Evolutionary conservation across 371 early-diverging fungal genomes (phyloP).

Genomic region (Apophysomyces variabilis): DNA sequence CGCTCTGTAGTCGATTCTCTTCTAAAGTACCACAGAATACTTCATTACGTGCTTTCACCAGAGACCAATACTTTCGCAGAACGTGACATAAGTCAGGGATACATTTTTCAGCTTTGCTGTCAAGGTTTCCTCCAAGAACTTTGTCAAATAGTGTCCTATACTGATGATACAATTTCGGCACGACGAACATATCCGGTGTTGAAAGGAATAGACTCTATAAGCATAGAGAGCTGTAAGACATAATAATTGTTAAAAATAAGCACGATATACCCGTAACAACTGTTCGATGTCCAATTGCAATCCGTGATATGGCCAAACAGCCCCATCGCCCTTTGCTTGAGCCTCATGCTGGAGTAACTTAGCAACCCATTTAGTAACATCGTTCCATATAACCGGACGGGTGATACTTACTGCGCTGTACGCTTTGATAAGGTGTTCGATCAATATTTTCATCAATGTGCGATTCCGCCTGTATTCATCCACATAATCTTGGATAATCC

Average conservation of each 20-base stretch:
- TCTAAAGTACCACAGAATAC: conserved; percentile 49
- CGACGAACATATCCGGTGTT: conserved; percentile 70
- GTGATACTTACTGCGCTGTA: conserved; percentile 55
- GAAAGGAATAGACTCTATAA: conserved; percentile 61
- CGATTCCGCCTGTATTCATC: conserved; percentile 71
- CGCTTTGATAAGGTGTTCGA: conserved; percentile 61
- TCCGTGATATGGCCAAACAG: conserved; percentile 39
- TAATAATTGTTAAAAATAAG: neutral
- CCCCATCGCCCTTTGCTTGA: conserved; percentile 9
- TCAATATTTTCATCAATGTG: conserved; percentile 68
- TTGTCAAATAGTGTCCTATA: conserved; percentile 41
- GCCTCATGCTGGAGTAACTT: conserved; percentile 16
- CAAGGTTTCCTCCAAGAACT: conserved; percentile 36
- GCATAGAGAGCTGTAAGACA: neutral
- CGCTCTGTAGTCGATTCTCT: conserved; percentile 29
- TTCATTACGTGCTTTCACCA: conserved; percentile 54
- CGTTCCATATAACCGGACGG: neutral
- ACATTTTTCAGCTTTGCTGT: conserved; percentile 13
- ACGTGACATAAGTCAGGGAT: conserved; percentile 34
- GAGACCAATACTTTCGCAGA: conserved; percentile 44
- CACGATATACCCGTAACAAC: conserved; percentile 49
- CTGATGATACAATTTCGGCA: conserved; percentile 58
- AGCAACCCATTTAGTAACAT: neutral
- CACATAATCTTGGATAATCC: conserved; percentile 66
- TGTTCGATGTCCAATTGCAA: conserved; percentile 58